These are phyloP conservation scores for Fraxinus quadrangulata DNA, from an alignment of 257 asterid genomes.

Conservation along the genomic window DNA sequence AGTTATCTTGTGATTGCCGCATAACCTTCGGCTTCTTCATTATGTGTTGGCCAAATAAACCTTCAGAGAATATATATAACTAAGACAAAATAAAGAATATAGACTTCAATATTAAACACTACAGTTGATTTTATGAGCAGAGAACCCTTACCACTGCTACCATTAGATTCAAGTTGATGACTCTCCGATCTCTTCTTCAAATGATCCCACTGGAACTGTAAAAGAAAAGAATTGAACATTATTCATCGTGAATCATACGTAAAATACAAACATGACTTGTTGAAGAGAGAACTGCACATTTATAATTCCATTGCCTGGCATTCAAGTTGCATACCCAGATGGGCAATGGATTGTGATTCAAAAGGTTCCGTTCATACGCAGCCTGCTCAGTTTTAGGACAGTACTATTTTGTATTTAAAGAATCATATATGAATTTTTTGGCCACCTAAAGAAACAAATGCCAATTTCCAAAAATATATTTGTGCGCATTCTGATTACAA, in stretches of 20 bases:
- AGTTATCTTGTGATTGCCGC: conserved; percentile 67
- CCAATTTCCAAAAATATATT: not conserved
- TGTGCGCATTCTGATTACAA: not conserved
- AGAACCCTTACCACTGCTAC: conserved; percentile 58
- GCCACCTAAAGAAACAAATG: not conserved
- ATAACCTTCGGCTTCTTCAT: conserved; percentile 76
- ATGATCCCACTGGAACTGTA: conserved; percentile 63
- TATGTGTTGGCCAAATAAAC: conserved; percentile 72
- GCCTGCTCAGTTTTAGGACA: conserved; percentile 21
- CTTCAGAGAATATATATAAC: conserved; percentile 45
- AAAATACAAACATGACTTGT: conserved; percentile 10
- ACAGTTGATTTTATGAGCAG: conserved; percentile 17
- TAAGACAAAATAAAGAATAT: conserved; percentile 24
- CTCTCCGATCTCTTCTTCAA: conserved; percentile 65
- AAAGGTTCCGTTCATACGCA: conserved; percentile 12
- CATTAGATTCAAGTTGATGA: conserved; percentile 70
- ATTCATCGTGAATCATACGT: not conserved
- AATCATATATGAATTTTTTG: not conserved
- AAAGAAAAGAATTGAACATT: conserved; percentile 25
- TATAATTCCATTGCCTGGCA: conserved; percentile 1
- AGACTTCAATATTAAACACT: conserved; percentile 19
- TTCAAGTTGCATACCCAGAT: conserved; percentile 1
- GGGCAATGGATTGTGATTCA: conserved; percentile 14
- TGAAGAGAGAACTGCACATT: not conserved
- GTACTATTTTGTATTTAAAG: not conserved